These are phyloP conservation scores for Rhododendron vialii DNA, from an alignment of 148 eudicot species.

Conservation along the genomic window DNA sequence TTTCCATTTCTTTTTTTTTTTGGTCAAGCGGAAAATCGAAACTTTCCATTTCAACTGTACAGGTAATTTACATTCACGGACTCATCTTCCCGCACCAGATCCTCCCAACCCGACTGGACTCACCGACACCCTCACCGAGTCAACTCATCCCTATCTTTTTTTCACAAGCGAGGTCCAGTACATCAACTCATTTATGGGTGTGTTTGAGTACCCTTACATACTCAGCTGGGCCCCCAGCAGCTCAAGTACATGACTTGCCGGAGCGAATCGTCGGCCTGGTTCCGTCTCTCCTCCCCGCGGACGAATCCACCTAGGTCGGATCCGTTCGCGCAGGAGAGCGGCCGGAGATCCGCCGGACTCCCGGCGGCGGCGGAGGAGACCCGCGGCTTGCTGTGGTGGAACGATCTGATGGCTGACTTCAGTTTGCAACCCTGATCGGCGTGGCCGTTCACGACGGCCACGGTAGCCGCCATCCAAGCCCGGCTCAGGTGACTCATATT, in stretches of 20 bases:
- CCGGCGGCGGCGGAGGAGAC: constrained; percentile 12
- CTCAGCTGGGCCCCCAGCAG: constrained; percentile 62
- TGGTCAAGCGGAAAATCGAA: not conserved
- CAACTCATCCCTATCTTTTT: not conserved
- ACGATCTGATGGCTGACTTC: constrained; percentile 35
- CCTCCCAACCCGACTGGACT: not conserved
- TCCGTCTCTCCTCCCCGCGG: constrained; percentile 20
- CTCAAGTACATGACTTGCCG: constrained; percentile 61
- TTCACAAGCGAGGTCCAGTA: not conserved
- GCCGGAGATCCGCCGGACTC: constrained; percentile 24
- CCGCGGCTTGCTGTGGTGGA: constrained; percentile 20
- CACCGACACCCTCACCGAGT: not conserved
- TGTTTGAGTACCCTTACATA: not conserved
- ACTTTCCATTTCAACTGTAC: not conserved
- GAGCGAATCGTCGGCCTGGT: constrained; percentile 48
- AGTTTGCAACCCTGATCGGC: constrained; percentile 41
- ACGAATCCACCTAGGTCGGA: constrained; percentile 3
- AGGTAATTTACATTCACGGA: not conserved
- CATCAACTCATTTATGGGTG: not conserved
- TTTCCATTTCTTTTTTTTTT: not conserved
- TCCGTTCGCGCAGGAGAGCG: constrained; percentile 2
- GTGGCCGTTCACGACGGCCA: constrained; percentile 48
- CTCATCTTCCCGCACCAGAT: not conserved
- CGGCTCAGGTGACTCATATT: constrained; percentile 33
- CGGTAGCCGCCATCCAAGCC: constrained; percentile 45